Conservation (phyloP, 177 flowering plant genomes). For the Tripterygium wilfordii region DNA sequence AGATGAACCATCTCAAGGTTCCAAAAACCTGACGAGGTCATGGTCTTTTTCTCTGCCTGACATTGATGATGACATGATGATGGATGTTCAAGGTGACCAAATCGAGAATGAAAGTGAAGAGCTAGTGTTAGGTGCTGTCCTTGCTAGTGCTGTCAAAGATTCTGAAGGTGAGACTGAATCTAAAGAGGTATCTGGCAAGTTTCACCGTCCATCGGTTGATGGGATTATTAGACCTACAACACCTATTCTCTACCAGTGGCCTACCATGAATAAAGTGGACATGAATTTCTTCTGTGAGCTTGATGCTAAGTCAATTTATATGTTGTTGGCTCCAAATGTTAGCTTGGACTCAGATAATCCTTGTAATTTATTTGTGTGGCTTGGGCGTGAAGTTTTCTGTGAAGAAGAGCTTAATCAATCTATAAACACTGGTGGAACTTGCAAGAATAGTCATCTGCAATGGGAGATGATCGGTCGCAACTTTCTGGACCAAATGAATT, state of each 20-base stretch:
- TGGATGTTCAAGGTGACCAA: constrained; percentile 12
- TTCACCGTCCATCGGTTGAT: too few species aligned
- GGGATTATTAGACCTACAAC: too few species aligned
- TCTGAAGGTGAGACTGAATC: constrained; percentile 6
- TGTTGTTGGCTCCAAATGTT: constrained; percentile 22
- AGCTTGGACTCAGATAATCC: constrained; percentile 11
- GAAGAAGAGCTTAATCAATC: constrained; percentile 6
- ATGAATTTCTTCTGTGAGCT: constrained; percentile 13
- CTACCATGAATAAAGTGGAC: constrained; percentile 22
- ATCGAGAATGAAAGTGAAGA: constrained; percentile 17
- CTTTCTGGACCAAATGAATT: constrained; percentile 22
- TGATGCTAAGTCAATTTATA: constrained; percentile 30
- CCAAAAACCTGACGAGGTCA: constrained; percentile 32
- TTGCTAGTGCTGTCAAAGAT: constrained; percentile 5
- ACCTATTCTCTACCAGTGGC: constrained; percentile 28
- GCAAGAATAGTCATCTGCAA: constrained; percentile 4
- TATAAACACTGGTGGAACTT: neutral
- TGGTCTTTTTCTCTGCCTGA: constrained; percentile 46
- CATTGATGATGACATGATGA: constrained; percentile 23
- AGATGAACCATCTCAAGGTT: constrained; percentile 22
- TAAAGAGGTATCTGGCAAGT: constrained; percentile 7
- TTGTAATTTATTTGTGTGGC: constrained; percentile 23
- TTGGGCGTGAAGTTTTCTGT: constrained; percentile 20
- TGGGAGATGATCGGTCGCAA: constrained; percentile 22
- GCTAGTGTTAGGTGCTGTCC: constrained; percentile 15